These are phyloP conservation scores for Arctium lappa DNA, from an alignment of 129 eudicot species.

Conservation along the genomic window DNA sequence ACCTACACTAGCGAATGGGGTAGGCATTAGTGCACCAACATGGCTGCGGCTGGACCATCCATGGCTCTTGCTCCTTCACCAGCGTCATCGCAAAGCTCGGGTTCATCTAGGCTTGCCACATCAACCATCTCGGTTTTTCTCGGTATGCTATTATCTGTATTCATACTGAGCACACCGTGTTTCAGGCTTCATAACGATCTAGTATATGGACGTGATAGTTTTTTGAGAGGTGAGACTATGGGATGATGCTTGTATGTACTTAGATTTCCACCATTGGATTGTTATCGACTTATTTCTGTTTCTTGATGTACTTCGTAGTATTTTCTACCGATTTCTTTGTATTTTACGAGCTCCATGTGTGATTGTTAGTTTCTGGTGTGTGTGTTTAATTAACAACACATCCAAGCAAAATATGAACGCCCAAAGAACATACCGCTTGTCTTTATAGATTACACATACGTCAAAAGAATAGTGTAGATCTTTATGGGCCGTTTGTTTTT, in stretches of 20 bases:
- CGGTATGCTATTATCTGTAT: constrained; percentile 13
- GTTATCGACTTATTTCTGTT: constrained; percentile 20
- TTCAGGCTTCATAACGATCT: constrained; percentile 4
- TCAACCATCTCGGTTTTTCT: constrained; percentile 5
- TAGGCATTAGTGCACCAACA: not conserved
- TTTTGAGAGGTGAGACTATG: constrained; percentile 20
- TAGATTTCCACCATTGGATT: constrained; percentile 18
- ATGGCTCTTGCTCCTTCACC: constrained; percentile 28
- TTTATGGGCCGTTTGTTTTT: not conserved
- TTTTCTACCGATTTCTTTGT: not conserved
- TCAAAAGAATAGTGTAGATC: not conserved
- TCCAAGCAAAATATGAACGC: not conserved
- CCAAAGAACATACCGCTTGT: not conserved
- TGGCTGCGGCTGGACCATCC: constrained; percentile 29
- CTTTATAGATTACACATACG: not conserved
- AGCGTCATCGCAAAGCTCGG: constrained; percentile 15
- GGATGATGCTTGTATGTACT: constrained; percentile 14
- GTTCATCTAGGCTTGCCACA: constrained; percentile 13
- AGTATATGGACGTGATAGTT: not conserved
- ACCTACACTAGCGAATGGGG: too few species aligned
- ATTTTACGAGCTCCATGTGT: not conserved
- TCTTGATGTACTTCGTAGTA: constrained; percentile 9
- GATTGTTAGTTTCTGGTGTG: not conserved
- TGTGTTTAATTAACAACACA: not conserved
- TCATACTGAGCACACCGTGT: constrained; percentile 11